Evolutionary conservation across 2,329 filamentous ascomycete genomes (phyloP), one percentile per base, ranked within the genome.

Genomic region (Aspergillus jensenii): DNA sequence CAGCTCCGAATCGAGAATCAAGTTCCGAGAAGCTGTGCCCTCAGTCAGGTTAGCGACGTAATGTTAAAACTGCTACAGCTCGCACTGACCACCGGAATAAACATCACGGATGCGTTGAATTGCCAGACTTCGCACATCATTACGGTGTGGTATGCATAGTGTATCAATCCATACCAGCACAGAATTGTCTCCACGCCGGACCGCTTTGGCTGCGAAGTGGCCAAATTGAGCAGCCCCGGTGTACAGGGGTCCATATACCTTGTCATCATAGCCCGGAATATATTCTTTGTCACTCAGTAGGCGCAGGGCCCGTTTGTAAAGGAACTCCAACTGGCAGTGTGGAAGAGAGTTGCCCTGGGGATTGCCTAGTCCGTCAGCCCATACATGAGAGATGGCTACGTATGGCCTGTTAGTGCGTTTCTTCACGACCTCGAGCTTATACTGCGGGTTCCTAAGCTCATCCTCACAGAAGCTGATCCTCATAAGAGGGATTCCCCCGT

Each of bases 101-200:
- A 51, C 48, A 51, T 51, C 48, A 15, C 48, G 48, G 23, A 51
- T 51, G 37, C 48, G 48, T 14, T 41, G 35, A 23, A 51, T 51
- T 12, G 48, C 48, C 37, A 51, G 48, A 1, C 48, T 15, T 15
- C 48, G 48, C 5, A 41, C 48, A 7, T 51, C 48, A 19, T 4
- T 11, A 14, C 11, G 21, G 41, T 51, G 48, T 14, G 48, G 48
- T 6, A 51, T 51, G 37, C 48, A 51, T 23, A 51, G 8, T 27
- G 48, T 51, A 51, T 43, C 48, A 27, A 51, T 51, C 48, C 48
- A 51, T 3, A 51, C 19, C 14, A 51, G 21, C 15, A 51, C 48
- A 41, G 37, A 41, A 41, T 51, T n/a, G 48, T 41, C 48, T 51
- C 35, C 14, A 11, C 33, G 19, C 4, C 37, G 48, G 3, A 12